These are phyloP conservation scores for Dimocarpus longan DNA, from an alignment of 345 rosid species.

Conservation along the genomic window DNA sequence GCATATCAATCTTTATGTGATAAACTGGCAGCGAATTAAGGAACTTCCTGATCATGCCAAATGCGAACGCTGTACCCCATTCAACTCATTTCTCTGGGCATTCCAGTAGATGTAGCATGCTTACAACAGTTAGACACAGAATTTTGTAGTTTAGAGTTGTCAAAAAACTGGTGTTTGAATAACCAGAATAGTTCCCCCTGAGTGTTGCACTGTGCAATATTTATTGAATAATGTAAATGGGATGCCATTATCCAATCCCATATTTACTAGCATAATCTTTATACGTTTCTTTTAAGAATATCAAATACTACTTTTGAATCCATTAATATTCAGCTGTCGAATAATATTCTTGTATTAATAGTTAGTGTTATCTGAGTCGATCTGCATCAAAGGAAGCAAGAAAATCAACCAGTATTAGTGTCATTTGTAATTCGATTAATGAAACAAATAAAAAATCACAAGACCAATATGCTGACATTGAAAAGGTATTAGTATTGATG, in stretches of 20 bases:
- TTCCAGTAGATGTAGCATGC: background rate
- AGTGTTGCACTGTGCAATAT: background rate
- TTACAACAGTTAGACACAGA: background rate
- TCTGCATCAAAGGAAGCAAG: too few species aligned
- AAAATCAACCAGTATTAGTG: too few species aligned
- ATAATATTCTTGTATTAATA: too few species aligned
- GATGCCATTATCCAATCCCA: background rate
- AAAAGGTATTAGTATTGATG: too few species aligned
- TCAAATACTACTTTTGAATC: too few species aligned
- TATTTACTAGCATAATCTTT: background rate
- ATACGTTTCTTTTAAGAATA: too few species aligned
- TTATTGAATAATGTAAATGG: slow-evolving; percentile 1
- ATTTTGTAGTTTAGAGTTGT: slow-evolving; percentile 1
- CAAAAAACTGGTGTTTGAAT: slow-evolving; percentile 9
- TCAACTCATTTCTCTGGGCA: background rate
- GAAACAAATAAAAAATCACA: too few species aligned
- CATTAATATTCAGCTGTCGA: too few species aligned
- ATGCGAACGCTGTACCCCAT: background rate
- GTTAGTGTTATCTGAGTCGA: too few species aligned
- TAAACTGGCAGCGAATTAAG: slow-evolving; percentile 56
- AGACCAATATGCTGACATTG: too few species aligned
- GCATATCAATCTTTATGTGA: slow-evolving; percentile 78
- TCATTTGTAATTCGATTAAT: too few species aligned
- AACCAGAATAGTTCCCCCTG: background rate
- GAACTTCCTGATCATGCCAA: background rate